Evolutionary conservation across 495 filamentous ascomycete species (phyloP).

Genomic region (Lindgomyces ingoldianus): DNA sequence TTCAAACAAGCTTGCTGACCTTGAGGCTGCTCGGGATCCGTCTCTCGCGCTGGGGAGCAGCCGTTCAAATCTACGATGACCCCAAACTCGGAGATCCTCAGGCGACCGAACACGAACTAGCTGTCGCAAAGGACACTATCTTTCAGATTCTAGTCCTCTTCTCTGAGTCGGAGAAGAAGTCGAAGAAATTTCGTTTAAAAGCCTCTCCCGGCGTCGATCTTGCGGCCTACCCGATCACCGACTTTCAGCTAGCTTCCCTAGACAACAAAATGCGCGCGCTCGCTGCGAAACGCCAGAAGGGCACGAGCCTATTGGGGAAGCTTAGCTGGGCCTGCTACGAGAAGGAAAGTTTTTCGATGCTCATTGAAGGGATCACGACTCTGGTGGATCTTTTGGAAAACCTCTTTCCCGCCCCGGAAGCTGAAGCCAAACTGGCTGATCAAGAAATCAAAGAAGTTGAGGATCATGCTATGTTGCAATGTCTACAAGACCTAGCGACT

Average conservation of each 20-base stretch:
- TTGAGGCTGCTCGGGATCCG: not conserved
- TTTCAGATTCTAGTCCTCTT: conserved; percentile 5
- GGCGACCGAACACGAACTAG: not conserved
- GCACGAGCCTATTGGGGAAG: not conserved
- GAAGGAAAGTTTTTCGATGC: not conserved
- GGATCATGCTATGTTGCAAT: not conserved
- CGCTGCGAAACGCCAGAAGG: not conserved
- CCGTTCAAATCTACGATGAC: not conserved
- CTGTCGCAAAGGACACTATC: not conserved
- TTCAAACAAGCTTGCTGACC: not conserved
- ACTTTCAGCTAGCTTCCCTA: not conserved
- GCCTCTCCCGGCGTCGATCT: not conserved
- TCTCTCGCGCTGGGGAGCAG: not conserved
- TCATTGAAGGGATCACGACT: not conserved
- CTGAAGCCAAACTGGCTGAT: not conserved
- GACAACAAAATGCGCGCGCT: not conserved
- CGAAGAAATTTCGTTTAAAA: not conserved
- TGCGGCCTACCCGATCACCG: not conserved
- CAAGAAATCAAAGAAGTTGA: not conserved
- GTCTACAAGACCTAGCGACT: not conserved
- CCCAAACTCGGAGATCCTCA: not conserved
- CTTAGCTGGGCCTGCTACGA: not conserved
- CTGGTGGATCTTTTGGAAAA: not conserved
- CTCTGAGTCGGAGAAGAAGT: conserved; percentile 2
- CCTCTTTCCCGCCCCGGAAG: not conserved